A percentile compares a stretch with the other conserved stretches of the same genome.
Conservation (phyloP, 805 yeast species). For the Ogataea chonburiensis region DNA sequence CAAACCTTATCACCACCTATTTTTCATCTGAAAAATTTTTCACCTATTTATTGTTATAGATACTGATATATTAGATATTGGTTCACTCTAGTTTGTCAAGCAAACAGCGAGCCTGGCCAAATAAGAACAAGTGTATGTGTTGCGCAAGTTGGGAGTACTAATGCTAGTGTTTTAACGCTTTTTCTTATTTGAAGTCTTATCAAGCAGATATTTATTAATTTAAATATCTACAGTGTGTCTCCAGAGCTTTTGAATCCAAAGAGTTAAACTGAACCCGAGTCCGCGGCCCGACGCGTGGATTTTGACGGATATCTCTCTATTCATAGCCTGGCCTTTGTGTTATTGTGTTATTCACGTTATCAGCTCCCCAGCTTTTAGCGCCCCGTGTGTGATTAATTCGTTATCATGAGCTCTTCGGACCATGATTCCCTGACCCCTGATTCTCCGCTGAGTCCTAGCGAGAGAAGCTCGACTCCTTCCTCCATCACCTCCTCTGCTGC, state of each 20-base stretch:
- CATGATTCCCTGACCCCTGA: constrained; percentile 24
- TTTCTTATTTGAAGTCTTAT: constrained; percentile 17
- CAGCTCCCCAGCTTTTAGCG: constrained; percentile 24
- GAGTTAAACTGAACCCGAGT: constrained; percentile 33
- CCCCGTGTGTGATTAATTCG: constrained; percentile 26
- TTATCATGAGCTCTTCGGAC: constrained; percentile 13
- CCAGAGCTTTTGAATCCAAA: constrained; percentile 25
- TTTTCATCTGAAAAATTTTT: constrained; percentile 8
- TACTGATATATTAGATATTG: constrained; percentile 6
- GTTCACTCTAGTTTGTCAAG: constrained; percentile 4
- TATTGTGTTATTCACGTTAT: constrained; percentile 23
- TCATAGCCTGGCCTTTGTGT: constrained; percentile 28
- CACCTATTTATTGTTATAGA: constrained; percentile 11
- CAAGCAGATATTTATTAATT: constrained; percentile 25
- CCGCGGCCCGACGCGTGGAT: constrained; percentile 20
- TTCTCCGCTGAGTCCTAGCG: constrained; percentile 33
- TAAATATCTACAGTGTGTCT: constrained; percentile 24
- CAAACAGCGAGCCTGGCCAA: constrained; percentile 9
- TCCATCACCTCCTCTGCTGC: constrained; percentile 38
- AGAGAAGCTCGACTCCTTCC: constrained; percentile 41
- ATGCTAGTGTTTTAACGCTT: constrained; percentile 6
- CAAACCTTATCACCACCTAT: background rate
- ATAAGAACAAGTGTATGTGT: constrained; percentile 14
- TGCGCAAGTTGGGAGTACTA: constrained; percentile 3
- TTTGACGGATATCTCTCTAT: constrained; percentile 39